Conservation (phyloP, 2,329 filamentous ascomycete genomes). For the Diaporthe sp. region DNA sequence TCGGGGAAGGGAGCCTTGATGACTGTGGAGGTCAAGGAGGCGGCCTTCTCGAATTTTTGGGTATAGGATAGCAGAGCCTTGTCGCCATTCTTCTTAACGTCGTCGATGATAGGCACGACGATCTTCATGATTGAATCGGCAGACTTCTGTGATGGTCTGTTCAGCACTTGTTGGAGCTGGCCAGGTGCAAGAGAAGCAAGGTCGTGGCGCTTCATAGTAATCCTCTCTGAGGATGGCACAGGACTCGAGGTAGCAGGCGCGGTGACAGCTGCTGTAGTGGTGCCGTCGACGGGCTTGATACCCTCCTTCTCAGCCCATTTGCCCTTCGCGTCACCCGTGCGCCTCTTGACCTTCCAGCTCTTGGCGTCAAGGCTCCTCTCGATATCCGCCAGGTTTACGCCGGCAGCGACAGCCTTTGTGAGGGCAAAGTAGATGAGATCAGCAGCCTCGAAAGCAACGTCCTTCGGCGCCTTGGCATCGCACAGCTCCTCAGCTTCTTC, state of each 20-base stretch:
- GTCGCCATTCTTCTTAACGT: constrained; percentile 87
- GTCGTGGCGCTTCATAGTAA: constrained; percentile 86
- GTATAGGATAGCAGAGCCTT: constrained; percentile 92
- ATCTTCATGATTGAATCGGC: constrained; percentile 95
- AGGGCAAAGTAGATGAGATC: constrained; percentile 97
- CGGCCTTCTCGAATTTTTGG: constrained; percentile 98
- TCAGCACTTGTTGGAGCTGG: constrained; percentile 81
- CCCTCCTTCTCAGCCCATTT: constrained; percentile 90
- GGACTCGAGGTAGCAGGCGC: constrained; percentile 47
- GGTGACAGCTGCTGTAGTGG: constrained; percentile 52
- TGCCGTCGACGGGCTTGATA: constrained; percentile 62
- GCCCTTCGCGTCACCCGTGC: constrained; percentile 93
- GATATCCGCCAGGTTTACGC: constrained; percentile 89
- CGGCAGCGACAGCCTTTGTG: constrained; percentile 87
- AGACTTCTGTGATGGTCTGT: constrained; percentile 93
- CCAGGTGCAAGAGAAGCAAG: constrained; percentile 73
- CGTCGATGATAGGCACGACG: constrained; percentile 90
- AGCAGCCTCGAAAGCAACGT: constrained; percentile 94
- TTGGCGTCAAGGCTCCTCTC: constrained; percentile 95
- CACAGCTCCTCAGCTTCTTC: constrained; percentile 97
- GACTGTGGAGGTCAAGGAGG: constrained; percentile 89
- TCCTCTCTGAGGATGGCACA: constrained; percentile 62
- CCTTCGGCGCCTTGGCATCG: constrained; percentile 83
- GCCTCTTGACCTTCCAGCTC: constrained; percentile 93
- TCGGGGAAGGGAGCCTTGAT: constrained; percentile 90